Evolutionary conservation across 331 rosid species (phyloP).

Genomic region (Quercus lobata): DNA sequence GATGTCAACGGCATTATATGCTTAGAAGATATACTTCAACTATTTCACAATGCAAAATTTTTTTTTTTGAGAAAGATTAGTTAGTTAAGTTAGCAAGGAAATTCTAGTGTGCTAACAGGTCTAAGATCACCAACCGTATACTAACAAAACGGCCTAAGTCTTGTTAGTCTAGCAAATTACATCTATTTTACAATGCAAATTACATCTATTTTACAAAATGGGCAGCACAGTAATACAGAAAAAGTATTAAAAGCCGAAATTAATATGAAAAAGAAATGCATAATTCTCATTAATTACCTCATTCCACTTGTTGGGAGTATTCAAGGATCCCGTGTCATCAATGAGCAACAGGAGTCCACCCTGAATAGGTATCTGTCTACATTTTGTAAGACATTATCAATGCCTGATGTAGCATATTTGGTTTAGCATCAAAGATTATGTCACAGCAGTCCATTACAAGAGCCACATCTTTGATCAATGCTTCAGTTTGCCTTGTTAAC

Average conservation of each 20-base stretch:
- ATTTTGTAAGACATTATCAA: neutral
- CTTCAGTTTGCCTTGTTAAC: neutral
- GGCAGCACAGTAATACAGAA: neutral
- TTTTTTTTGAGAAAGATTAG: no score
- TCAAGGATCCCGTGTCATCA: neutral
- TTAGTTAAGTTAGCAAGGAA: no score
- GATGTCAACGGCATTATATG: neutral
- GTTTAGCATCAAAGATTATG: neutral
- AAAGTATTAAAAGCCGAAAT: neutral
- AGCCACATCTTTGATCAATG: neutral
- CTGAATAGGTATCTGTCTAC: neutral
- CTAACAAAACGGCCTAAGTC: no score
- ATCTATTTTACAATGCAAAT: neutral
- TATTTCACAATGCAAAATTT: neutral
- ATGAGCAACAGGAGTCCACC: neutral
- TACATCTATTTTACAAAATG: neutral
- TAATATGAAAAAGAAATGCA: neutral
- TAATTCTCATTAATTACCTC: neutral
- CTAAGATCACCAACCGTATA: no score
- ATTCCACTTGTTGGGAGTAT: neutral
- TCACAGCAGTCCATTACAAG: neutral
- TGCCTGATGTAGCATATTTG: neutral
- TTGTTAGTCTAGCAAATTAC: no score
- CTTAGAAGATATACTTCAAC: neutral
- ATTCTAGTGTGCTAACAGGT: no score